Percentiles rank a stretch among this genome's conserved stretches.
Evolutionary conservation across 768 basidiomycete genomes (phyloP).

Genomic region (Leccinum truebloodii): DNA sequence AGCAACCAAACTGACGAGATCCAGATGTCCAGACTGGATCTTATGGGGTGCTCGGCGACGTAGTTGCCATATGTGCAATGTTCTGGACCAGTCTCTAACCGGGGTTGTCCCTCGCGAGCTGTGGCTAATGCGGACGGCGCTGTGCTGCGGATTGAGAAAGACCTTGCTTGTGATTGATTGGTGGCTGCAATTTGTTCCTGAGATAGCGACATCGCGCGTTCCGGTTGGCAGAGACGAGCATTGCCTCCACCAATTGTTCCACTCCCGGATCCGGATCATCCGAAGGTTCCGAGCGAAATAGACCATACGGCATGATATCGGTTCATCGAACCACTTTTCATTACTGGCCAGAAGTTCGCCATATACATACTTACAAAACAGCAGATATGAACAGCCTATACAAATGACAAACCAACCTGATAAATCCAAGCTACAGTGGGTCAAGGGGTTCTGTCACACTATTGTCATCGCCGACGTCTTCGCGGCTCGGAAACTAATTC

Average conservation of each 20-base stretch:
- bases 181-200: constrained; percentile 33
- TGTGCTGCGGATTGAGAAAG: constrained; percentile 24
- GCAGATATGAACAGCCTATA: constrained; percentile 18
- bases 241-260: constrained; percentile 32
- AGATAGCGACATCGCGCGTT: constrained; percentile 12
- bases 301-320: constrained; percentile 19
- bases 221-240: constrained; percentile 28
- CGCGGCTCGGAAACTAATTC: constrained; percentile 17
- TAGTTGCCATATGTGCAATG: constrained; percentile 38
- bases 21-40: constrained; percentile 25
- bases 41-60: constrained; percentile 36
- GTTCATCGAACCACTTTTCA: constrained; percentile 31
- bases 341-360: constrained; percentile 26
- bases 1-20: constrained; percentile 29
- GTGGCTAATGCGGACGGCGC: constrained; percentile 15
- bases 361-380: constrained; percentile 15
- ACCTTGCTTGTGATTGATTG: constrained; percentile 26
- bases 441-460: constrained; percentile 24
- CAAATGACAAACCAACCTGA: constrained; percentile 15
- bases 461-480: constrained; percentile 11
- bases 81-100: constrained; percentile 33
- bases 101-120: constrained; percentile 23
- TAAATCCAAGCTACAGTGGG: constrained; percentile 16
- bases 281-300: constrained; percentile 30
- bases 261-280: constrained; percentile 35